Conservation (phyloP, 2,329 filamentous ascomycete species). For the Macrophomina tecta region DNA sequence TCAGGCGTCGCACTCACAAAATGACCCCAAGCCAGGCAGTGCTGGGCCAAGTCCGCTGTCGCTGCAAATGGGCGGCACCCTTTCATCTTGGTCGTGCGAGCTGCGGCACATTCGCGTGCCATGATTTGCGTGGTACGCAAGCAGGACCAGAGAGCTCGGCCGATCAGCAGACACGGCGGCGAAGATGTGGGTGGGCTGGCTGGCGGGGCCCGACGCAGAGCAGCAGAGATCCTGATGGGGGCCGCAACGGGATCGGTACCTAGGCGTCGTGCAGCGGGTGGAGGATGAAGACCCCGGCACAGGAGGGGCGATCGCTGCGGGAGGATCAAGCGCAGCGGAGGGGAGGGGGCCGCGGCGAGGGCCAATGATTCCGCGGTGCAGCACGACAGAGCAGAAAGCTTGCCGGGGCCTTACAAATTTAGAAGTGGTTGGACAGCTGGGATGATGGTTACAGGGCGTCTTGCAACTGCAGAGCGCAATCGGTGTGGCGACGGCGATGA, state of each 20-base stretch:
- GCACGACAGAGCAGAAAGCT: neutral
- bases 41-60: neutral
- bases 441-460: constrained; percentile 19
- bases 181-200: neutral
- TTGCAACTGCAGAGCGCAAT: constrained; percentile 23
- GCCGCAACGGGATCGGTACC: constrained; percentile 1
- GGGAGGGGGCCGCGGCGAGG: neutral
- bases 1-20: neutral
- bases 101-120: neutral
- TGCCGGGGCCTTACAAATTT: neutral
- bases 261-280: constrained; percentile 7
- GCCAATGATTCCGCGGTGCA: neutral
- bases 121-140: constrained; percentile 21
- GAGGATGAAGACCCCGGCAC: constrained; percentile 17
- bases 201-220: constrained; percentile 6
- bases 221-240: constrained; percentile 1
- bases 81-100: neutral
- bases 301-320: constrained; percentile 19
- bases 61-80: neutral
- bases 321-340: constrained; percentile 21
- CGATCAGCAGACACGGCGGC: constrained; percentile 20
- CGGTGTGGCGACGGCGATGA: constrained; percentile 19
- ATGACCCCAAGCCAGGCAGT: constrained; percentile 5
- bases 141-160: constrained; percentile 3
- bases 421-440: constrained; percentile 16